Evolutionary conservation across 306 rosid genomes (phyloP), one percentile per base, ranked within the genome.

Genomic region (Castanea sativa): DNA sequence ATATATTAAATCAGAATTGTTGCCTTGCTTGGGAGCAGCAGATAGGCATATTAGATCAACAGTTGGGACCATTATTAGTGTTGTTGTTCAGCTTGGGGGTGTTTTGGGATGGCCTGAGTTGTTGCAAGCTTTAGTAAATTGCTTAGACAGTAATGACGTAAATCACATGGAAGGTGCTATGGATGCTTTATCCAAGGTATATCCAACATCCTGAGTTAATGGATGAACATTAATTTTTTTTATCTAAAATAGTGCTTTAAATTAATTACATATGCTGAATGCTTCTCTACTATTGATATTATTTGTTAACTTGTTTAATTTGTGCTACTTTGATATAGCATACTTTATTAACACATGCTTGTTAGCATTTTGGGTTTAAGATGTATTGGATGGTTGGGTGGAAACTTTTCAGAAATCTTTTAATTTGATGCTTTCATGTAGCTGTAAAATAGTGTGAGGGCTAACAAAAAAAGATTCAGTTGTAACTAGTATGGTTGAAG

Each of bases 101-200:
- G 70, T 93, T 82, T 71, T 78, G 75, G 97, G 93, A 71, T 96
- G 99, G 99, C 98, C 96, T 1, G 99, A 93, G 76, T 88, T 96
- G 83, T 85, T 96, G 96, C 91, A 96, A 76, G 96, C 93, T 67
- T 98, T 96, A 55, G 97, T 96, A 38, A 93, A 33, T 86, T 96
- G 97, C 80, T 85, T 96, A 82, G 98, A 96, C 80, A 93, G 98
- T 78, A 90, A 83, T 82, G 97, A 96, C 81, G 76, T 89, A 63
- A 93, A 85, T 86, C 99, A 91, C 85, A 91, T 96, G 99, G 99
- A 96, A 90, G 99, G 99, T 70, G 99, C 98, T 57, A 96, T 96
- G 99, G 99, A 96, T 82, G 93, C 98, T 16, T 88, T 96, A 74
- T 96, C 98, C 76, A 96, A 96, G 98, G 99, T 96, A 82, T 71